Percentiles rank a stretch among this genome's conserved stretches.
phyloP scores from a whole-genome alignment of 768 basidiomycete genomes.

The Glaciozyma martinii region DNA sequence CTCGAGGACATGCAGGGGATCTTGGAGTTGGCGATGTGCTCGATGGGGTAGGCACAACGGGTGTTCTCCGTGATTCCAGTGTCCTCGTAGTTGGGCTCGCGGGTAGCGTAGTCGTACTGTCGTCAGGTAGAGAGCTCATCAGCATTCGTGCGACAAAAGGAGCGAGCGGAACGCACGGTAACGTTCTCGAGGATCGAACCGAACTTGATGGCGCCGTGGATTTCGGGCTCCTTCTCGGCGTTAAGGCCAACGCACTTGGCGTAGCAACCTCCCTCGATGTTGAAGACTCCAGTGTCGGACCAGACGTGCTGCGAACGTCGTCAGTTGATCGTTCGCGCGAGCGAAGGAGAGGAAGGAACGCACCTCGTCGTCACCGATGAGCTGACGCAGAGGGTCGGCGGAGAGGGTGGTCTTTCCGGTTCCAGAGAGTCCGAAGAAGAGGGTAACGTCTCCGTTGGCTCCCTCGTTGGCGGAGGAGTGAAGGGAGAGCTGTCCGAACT shows the following conservation, averaged over 20 bases:
- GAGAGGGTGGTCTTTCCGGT: constrained; percentile 99
- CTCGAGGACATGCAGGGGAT: constrained; percentile 79
- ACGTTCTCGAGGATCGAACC: constrained; percentile 99
- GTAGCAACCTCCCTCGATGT: constrained; percentile 99
- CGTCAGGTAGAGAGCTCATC: background rate
- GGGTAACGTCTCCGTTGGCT: constrained; percentile 78
- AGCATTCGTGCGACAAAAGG: background rate
- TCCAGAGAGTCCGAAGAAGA: constrained; percentile 97
- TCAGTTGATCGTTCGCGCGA: too few relatives aligned
- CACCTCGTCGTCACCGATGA: constrained; percentile 91
- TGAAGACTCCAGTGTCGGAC: constrained; percentile 98
- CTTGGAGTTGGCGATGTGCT: constrained; percentile 88
- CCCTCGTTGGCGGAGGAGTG: constrained; percentile 98
- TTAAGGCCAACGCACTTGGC: constrained; percentile 97
- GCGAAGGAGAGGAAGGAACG: too few relatives aligned
- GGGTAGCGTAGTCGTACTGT: constrained; percentile 65
- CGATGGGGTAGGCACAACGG: constrained; percentile 97
- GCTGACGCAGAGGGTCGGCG: constrained; percentile 81
- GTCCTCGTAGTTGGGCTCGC: constrained; percentile 89
- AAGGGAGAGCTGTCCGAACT: constrained; percentile 92
- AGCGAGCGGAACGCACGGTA: constrained; percentile 42
- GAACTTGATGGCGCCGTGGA: constrained; percentile 86
- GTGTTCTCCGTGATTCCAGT: constrained; percentile 97
- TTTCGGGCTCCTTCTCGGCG: constrained; percentile 95
- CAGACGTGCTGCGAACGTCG: constrained; percentile 61